Conservation (phyloP, 2,329 filamentous ascomycete species). For the Alternaria ventricosa region DNA sequence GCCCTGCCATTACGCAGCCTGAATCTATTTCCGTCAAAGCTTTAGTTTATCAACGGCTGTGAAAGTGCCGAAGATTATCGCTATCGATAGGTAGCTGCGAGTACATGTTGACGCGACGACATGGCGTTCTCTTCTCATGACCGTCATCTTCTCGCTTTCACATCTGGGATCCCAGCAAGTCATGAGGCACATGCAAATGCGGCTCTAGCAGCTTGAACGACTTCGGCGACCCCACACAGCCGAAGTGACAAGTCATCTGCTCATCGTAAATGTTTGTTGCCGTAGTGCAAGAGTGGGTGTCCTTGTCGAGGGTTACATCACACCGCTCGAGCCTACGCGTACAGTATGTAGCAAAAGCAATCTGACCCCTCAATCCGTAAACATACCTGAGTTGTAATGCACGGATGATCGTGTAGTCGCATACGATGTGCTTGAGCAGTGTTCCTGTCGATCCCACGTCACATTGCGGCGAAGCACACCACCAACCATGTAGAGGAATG, state of each 20-base stretch:
- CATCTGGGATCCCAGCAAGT: neutral
- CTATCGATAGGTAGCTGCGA: neutral
- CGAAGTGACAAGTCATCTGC: neutral
- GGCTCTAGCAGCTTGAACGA: neutral
- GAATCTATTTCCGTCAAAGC: conserved; percentile 8
- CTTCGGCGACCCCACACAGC: neutral
- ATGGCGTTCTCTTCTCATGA: neutral
- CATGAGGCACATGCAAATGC: neutral
- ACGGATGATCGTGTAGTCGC: neutral
- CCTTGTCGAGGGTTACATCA: neutral
- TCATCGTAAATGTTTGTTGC: neutral
- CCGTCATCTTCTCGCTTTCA: neutral
- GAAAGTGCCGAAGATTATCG: neutral
- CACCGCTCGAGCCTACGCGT: neutral
- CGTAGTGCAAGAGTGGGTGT: neutral
- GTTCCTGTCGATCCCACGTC: conserved; percentile 1
- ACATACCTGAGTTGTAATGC: neutral
- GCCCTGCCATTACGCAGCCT: conserved; percentile 15
- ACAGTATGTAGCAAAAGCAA: neutral
- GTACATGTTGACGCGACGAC: neutral
- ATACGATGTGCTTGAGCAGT: neutral
- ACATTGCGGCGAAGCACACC: neutral
- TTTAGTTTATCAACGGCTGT: neutral
- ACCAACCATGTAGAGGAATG: neutral
- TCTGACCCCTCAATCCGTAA: neutral